Conservation (phyloP, 1,284 basidiomycete species). For the Meira nashicola region DNA sequence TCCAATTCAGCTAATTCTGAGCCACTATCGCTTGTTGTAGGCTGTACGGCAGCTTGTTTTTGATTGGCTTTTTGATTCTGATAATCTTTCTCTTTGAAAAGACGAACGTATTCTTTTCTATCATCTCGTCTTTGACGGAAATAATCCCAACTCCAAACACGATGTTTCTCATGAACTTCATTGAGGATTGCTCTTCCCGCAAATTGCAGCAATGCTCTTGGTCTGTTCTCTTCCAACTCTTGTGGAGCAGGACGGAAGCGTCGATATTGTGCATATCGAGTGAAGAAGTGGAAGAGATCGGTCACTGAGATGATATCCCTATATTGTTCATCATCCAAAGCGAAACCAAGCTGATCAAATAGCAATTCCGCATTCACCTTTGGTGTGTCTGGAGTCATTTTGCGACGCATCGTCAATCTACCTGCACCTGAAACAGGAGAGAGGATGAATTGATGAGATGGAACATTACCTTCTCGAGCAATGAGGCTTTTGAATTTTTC, state of each 20-base stretch:
- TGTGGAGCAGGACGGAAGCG: slow-evolving; percentile 64
- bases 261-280: slow-evolving; percentile 70
- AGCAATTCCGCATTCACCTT: slow-evolving; percentile 82
- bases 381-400: slow-evolving; percentile 65
- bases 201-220: slow-evolving; percentile 73
- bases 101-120: slow-evolving; percentile 71
- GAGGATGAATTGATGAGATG: slow-evolving; percentile 82
- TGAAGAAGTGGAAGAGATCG: slow-evolving; percentile 96
- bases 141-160: slow-evolving; percentile 88
- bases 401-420: slow-evolving; percentile 70
- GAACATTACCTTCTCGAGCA: slow-evolving; percentile 28
- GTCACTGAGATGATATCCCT: slow-evolving; percentile 86
- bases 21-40: slow-evolving; percentile 32
- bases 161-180: slow-evolving; percentile 77
- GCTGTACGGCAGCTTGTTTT: slow-evolving; percentile 31
- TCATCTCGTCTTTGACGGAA: slow-evolving; percentile 85
- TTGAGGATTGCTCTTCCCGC: slow-evolving; percentile 76
- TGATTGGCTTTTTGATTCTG: slow-evolving; percentile 32
- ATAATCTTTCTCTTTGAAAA: slow-evolving; percentile 72
- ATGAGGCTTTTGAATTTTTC: slow-evolving; percentile 71
- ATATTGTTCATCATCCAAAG: slow-evolving; percentile 91
- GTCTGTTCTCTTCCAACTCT: slow-evolving; percentile 64
- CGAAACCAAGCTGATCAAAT: slow-evolving; percentile 91
- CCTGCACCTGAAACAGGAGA: slow-evolving; percentile 96
- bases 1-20: slow-evolving; percentile 67